Evolutionary conservation across 305 asterid genomes (phyloP), one percentile per base, ranked within the genome.

Genomic region (Solanum hybrid): DNA sequence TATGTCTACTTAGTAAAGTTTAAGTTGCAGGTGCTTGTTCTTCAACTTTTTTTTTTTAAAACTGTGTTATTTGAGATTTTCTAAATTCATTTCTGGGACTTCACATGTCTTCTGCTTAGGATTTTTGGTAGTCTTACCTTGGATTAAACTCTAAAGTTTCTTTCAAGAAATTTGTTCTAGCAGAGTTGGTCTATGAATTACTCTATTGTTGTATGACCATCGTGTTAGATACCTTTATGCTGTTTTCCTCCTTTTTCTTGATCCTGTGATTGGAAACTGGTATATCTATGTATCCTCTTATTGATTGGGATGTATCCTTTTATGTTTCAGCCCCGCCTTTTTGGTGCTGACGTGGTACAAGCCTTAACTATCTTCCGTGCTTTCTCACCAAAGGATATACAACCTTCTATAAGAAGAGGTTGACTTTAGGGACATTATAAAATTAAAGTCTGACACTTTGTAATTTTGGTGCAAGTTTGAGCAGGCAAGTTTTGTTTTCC

Each of bases 11-110:
- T 89, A 75, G 76, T 85, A 20, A 85, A 31, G 31, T 51, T 56
- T 11, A 31, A 85, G 46, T 85, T 31, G 76, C 76, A 56, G 87
- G 87, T 85, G 76, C 87, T 85, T 85, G 87, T 85, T 85, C 42
- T 14, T 22, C 64, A 51, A 85, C 27, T 56, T 6, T 34, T 31
- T 84, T 32, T 29, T 56, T 10, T 1, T 1, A 56, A 27, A 17
- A 4, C 4, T 31, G 42, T 84, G 87, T 84, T 84, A 51, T 84
- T 56, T 60, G 46, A 85, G 87, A 85, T 56, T 51, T 82, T 85
- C 26, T 85, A 29, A 31, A 85, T 56, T n/a, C 32, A 24, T 71
- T 31, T 51, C 35, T 10, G 72, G 64, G 38, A 82, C 87, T 82
- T 81, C 16, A 84, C 10, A 56, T 51, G 12, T 51, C 29, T 85